phyloP scores from a whole-genome alignment of 1,284 basidiomycete genomes.

The Anthracocystis panici-leucophaei region DNA sequence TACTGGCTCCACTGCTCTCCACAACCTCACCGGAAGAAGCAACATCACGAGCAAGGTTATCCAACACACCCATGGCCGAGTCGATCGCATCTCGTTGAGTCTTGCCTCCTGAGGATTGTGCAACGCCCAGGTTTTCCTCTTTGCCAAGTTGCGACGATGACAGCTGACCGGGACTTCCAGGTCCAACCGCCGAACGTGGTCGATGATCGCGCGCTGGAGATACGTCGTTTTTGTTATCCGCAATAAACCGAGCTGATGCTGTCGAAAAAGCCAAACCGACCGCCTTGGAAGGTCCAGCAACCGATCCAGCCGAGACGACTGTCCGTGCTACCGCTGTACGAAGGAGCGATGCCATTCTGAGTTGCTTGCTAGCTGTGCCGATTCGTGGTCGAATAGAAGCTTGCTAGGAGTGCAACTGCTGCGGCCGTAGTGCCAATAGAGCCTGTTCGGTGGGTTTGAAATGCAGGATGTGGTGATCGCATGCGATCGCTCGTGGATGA shows the following conservation, averaged over 20 bases:
- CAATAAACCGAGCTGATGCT: constrained; percentile 1
- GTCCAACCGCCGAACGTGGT: constrained; percentile 20
- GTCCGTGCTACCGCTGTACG: constrained; percentile 8
- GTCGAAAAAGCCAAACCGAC: constrained; percentile 9
- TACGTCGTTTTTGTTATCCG: constrained; percentile 36
- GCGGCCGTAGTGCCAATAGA: too few relatives aligned
- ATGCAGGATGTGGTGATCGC: not conserved
- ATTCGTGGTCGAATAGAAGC: not conserved
- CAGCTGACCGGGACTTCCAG: not conserved
- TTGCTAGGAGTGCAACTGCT: too few relatives aligned
- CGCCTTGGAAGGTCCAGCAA: constrained; percentile 22
- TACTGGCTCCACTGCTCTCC: not conserved
- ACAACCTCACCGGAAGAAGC: not conserved
- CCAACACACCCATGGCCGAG: constrained; percentile 39
- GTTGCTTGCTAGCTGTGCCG: not conserved
- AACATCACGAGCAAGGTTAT: constrained; percentile 24
- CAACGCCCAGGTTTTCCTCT: constrained; percentile 21
- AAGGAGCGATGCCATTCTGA: constrained; percentile 27
- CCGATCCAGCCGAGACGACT: not conserved
- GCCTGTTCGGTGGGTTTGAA: too few relatives aligned
- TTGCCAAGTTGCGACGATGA: constrained; percentile 17
- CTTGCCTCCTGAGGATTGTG: not conserved
- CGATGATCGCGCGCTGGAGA: constrained; percentile 31
- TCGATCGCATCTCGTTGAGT: constrained; percentile 38
- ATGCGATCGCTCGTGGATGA: not conserved